A percentile compares a stretch with the other conserved stretches of the same genome.
Evolutionary conservation across 164 flowering plant species (phyloP).

Genomic region (Vitis amurensis): DNA sequence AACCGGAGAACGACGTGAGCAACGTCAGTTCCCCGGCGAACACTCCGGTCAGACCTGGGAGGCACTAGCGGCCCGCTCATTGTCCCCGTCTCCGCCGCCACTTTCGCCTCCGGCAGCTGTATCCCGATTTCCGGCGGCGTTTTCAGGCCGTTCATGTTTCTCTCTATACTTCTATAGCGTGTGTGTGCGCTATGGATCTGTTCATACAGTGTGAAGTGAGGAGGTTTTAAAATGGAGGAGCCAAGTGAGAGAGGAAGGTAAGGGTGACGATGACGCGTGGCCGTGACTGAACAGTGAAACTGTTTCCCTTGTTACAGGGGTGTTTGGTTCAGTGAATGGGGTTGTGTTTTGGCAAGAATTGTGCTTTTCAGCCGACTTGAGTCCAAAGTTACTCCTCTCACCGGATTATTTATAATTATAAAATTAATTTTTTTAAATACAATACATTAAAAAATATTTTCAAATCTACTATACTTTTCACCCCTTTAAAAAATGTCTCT

Average conservation of each 20-base stretch:
- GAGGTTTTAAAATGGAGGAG: not conserved
- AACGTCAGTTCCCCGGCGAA: constrained; percentile 34
- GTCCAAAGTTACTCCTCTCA: no score
- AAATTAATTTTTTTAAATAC: no score
- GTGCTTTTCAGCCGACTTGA: no score
- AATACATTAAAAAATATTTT: no score
- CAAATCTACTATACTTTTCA: no score
- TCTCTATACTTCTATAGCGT: not conserved
- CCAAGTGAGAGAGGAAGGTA: not conserved
- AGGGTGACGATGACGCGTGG: constrained; percentile 3
- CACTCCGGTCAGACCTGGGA: constrained; percentile 4
- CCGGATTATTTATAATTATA: no score
- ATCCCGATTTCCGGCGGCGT: constrained; percentile 23
- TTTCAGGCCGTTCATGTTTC: constrained; percentile 9
- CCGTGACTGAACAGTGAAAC: no score
- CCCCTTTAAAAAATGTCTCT: no score
- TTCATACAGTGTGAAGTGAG: not conserved
- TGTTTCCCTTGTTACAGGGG: no score
- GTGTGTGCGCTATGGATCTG: not conserved
- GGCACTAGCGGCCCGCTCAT: constrained; percentile 42
- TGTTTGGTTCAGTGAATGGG: no score
- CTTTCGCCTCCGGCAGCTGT: constrained; percentile 39
- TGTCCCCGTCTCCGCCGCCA: constrained; percentile 28
- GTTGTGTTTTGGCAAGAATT: no score
- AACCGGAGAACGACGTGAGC: constrained; percentile 40